phyloP scores from a whole-genome alignment of 2,329 filamentous ascomycete species.

The Gaeumannomyces tritici region DNA sequence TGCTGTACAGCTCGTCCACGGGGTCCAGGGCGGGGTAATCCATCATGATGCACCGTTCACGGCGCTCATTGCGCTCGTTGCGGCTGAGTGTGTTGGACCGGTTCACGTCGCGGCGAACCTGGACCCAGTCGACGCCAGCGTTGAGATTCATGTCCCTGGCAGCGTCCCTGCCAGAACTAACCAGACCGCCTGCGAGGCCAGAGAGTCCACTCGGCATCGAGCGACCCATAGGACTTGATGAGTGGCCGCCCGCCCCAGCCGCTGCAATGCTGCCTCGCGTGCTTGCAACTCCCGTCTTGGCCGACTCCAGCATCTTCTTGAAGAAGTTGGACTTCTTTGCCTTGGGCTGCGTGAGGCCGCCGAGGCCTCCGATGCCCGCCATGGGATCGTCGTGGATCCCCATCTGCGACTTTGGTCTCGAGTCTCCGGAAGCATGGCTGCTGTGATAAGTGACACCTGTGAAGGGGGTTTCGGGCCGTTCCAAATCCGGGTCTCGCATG shows the following conservation, averaged over 20 bases:
- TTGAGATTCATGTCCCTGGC: conserved; percentile 63
- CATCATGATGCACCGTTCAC: conserved; percentile 89
- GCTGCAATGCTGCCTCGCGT: conserved; percentile 76
- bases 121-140: conserved; percentile 79
- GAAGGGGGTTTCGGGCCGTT: conserved; percentile 54
- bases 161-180: conserved; percentile 30
- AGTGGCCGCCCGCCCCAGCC: conserved; percentile 32
- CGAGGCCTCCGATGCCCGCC: conserved; percentile 45
- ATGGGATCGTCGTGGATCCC: conserved; percentile 51
- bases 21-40: conserved; percentile 82
- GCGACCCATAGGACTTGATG: conserved; percentile 22
- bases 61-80: conserved; percentile 76
- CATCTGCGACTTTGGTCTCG: conserved; percentile 53
- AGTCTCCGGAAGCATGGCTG: conserved; percentile 61
- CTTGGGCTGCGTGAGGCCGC: conserved; percentile 69
- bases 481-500: conserved; percentile 43
- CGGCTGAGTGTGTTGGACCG: conserved; percentile 86
- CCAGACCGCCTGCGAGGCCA: conserved; percentile 34
- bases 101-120: conserved; percentile 91
- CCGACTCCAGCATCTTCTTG: conserved; percentile 88
- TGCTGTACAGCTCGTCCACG: conserved; percentile 78
- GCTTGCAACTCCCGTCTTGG: conserved; percentile 87
- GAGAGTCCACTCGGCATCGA: conserved; percentile 27
- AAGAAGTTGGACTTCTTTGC: conserved; percentile 83
- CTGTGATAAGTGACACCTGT: conserved; percentile 86